Conservation (phyloP, 108 stramenopile genomes). For the Cyclostephanos tholiformis region DNA sequence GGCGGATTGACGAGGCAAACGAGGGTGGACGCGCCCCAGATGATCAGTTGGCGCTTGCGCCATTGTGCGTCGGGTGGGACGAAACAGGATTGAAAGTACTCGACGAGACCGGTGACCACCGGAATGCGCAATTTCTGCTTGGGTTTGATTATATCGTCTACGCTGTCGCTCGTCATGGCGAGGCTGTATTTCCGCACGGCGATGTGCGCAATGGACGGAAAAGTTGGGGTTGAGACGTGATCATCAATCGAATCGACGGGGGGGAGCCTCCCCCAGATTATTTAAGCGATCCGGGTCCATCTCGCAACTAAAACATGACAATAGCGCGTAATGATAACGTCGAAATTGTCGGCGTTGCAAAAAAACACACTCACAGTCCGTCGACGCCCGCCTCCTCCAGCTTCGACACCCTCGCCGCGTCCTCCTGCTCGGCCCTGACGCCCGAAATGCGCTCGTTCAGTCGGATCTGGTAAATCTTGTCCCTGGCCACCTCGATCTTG, state of each 20-base stretch:
- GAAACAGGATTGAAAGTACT: slow-evolving; percentile 27
- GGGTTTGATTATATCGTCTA: slow-evolving; percentile 66
- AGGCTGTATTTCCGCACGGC: slow-evolving; percentile 23
- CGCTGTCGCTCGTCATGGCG: slow-evolving; percentile 27
- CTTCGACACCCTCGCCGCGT: slow-evolving; percentile 57
- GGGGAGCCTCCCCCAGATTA: background rate
- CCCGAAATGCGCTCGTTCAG: slow-evolving; percentile 77
- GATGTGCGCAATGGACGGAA: too few relatives aligned
- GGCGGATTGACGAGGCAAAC: slow-evolving; percentile 69
- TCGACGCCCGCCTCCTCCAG: slow-evolving; percentile 61
- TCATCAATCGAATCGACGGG: background rate
- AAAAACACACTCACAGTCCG: slow-evolving; percentile 30
- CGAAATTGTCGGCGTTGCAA: background rate
- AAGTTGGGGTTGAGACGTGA: background rate
- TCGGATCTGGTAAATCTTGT: slow-evolving; percentile 85
- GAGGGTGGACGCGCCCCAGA: slow-evolving; percentile 70
- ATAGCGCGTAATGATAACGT: background rate
- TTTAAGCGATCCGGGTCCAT: background rate
- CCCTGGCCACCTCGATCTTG: slow-evolving; percentile 76
- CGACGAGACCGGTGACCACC: slow-evolving; percentile 31
- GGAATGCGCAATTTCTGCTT: slow-evolving; percentile 38
- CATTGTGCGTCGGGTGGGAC: slow-evolving; percentile 63
- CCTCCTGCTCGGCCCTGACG: slow-evolving; percentile 51
- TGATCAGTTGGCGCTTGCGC: slow-evolving; percentile 58
- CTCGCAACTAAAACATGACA: too few relatives aligned